Percentiles rank a stretch among this genome's conserved stretches.
phyloP scores from a whole-genome alignment of 495 filamentous ascomycete genomes.

The Penicillium cataractarum region DNA sequence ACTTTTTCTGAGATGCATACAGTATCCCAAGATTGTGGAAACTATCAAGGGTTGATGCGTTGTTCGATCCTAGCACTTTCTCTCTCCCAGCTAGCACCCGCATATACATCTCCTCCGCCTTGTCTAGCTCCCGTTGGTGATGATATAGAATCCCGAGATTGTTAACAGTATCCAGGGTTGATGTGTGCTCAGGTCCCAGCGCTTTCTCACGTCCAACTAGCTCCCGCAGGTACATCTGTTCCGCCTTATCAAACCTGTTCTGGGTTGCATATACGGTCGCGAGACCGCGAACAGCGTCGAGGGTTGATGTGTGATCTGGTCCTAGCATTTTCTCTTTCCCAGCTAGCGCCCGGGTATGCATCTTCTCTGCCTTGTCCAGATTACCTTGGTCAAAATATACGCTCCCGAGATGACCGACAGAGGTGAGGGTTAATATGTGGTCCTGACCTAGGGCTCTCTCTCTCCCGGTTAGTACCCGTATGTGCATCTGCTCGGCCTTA shows the following conservation, averaged over 20 bases:
- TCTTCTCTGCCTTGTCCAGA: too few species aligned
- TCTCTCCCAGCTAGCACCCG: not conserved
- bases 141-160: not conserved
- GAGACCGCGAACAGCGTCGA: conserved; percentile 35
- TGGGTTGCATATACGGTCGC: conserved; percentile 21
- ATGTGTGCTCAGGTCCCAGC: not conserved
- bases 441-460: too few species aligned
- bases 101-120: not conserved
- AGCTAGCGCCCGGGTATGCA: conserved; percentile 31
- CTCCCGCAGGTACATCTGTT: not conserved
- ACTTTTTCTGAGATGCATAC: not conserved
- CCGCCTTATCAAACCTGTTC: conserved; percentile 22
- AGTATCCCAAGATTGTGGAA: not conserved
- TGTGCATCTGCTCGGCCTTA: conserved; percentile 32
- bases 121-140: not conserved
- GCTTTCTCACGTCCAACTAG: not conserved
- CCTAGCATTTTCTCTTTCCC: conserved; percentile 37
- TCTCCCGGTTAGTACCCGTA: too few species aligned
- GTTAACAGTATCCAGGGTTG: not conserved
- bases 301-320: conserved; percentile 31
- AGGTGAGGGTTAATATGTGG: too few species aligned
- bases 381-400: too few species aligned
- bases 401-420: too few species aligned
- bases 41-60: not conserved
- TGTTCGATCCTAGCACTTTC: not conserved